These are phyloP conservation scores for Candida labiduridarum DNA, from an alignment of 1,139 yeast species.

Conservation along the genomic window DNA sequence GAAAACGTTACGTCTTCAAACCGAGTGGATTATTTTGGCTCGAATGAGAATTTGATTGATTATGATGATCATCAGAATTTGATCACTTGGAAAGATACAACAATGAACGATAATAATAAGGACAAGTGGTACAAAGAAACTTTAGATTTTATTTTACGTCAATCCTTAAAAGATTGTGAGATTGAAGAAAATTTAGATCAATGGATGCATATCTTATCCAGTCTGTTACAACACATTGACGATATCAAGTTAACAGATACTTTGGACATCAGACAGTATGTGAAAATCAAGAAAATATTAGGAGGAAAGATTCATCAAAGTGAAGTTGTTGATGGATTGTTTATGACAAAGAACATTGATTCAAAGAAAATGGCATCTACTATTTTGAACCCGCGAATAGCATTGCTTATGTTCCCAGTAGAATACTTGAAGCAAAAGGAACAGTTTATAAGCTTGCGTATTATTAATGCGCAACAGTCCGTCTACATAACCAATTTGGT, in stretches of 20 bases:
- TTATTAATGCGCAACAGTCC: conserved; percentile 84
- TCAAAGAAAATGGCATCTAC: conserved; percentile 72
- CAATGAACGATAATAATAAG: conserved; percentile 5
- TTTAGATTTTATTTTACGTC: conserved; percentile 50
- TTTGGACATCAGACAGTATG: conserved; percentile 82
- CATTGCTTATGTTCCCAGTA: conserved; percentile 84
- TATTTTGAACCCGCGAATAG: conserved; percentile 70
- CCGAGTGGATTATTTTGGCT: conserved; percentile 10
- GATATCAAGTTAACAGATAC: conserved; percentile 58
- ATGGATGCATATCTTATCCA: conserved; percentile 37
- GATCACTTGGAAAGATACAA: conserved; percentile 7
- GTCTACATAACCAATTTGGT: conserved; percentile 85
- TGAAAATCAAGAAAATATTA: conserved; percentile 79
- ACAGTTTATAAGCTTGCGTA: conserved; percentile 78
- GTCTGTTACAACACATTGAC: conserved; percentile 29
- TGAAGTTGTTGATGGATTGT: conserved; percentile 70
- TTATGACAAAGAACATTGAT: conserved; percentile 86
- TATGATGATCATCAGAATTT: background rate
- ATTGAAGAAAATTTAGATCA: conserved; percentile 42
- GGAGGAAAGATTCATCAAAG: conserved; percentile 74
- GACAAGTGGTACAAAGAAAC: conserved; percentile 25
- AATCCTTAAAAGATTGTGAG: conserved; percentile 64
- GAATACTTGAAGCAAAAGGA: conserved; percentile 78
- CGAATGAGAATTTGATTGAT: background rate
- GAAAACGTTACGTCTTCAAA: background rate